These are phyloP conservation scores for Darksidea phi DNA, from an alignment of 495 filamentous ascomycete genomes.

Conservation along the genomic window DNA sequence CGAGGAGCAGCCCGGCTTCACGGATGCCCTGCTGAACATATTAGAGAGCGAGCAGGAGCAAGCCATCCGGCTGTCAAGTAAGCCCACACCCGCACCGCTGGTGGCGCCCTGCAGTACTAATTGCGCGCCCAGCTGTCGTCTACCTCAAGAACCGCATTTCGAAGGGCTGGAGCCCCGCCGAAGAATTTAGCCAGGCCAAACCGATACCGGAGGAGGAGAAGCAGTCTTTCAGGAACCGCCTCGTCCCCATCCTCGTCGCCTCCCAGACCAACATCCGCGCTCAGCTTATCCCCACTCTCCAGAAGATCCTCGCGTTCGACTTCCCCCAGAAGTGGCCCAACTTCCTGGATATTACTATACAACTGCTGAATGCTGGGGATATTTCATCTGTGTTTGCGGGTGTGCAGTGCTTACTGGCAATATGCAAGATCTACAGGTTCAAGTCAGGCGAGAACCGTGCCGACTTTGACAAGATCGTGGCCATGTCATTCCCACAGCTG, in stretches of 20 bases:
- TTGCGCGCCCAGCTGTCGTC: constrained; percentile 68
- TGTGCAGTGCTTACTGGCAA: constrained; percentile 86
- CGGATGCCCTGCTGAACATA: constrained; percentile 86
- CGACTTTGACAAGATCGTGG: constrained; percentile 92
- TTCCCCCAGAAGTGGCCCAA: constrained; percentile 92
- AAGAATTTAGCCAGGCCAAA: constrained; percentile 63
- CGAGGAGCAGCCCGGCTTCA: constrained; percentile 85
- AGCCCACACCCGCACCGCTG: constrained; percentile 36
- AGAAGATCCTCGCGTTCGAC: constrained; percentile 92
- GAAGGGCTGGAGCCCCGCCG: constrained; percentile 78
- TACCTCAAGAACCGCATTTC: constrained; percentile 97
- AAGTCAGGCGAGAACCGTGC: constrained; percentile 77
- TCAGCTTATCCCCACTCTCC: constrained; percentile 88
- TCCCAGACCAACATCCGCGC: constrained; percentile 76
- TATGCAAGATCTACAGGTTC: constrained; percentile 92
- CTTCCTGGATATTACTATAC: constrained; percentile 86
- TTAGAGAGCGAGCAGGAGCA: constrained; percentile 81
- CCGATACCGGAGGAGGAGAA: constrained; percentile 87
- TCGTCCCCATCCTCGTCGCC: constrained; percentile 83
- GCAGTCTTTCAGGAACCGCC: constrained; percentile 75
- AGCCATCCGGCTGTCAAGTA: constrained; percentile 84
- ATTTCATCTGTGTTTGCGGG: constrained; percentile 85
- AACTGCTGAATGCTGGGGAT: constrained; percentile 79
- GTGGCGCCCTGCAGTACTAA: constrained; percentile 14
- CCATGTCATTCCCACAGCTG: constrained; percentile 86